phyloP scores from a whole-genome alignment of 2,329 filamentous ascomycete species.

The Hypoxylon sp. region DNA sequence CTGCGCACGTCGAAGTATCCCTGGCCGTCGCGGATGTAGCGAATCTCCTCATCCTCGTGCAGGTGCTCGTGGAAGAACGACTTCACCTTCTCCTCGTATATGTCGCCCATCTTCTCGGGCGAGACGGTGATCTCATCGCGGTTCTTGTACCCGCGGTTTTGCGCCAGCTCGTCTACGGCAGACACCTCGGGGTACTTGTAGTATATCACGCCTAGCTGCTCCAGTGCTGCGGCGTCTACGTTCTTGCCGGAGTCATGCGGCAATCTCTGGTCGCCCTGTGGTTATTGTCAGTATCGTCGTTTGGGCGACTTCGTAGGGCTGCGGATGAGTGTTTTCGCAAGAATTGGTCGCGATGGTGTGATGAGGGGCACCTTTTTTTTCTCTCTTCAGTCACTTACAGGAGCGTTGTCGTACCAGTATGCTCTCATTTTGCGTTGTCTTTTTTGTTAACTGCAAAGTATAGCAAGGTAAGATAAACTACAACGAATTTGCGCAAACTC shows the following conservation, averaged over 20 bases:
- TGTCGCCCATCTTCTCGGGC: slow-evolving; percentile 81
- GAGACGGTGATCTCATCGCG: slow-evolving; percentile 93
- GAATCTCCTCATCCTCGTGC: slow-evolving; percentile 98
- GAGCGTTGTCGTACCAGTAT: slow-evolving; percentile 65
- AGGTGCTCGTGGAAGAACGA: slow-evolving; percentile 94
- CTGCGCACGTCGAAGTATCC: slow-evolving; percentile 95
- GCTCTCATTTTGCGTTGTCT: slow-evolving; percentile 59
- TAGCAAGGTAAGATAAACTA: background rate
- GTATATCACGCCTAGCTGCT: slow-evolving; percentile 82
- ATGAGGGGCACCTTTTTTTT: slow-evolving; percentile 21
- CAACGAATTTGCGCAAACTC: background rate
- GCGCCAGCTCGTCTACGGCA: slow-evolving; percentile 77
- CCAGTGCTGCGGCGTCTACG: slow-evolving; percentile 72
- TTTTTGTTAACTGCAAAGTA: background rate
- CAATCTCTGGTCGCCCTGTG: slow-evolving; percentile 89
- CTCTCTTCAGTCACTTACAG: slow-evolving; percentile 53
- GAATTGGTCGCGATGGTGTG: slow-evolving; percentile 19
- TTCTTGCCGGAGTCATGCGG: slow-evolving; percentile 84
- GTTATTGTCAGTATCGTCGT: slow-evolving; percentile 22
- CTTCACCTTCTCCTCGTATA: slow-evolving; percentile 94
- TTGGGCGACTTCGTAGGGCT: background rate
- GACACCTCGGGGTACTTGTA: slow-evolving; percentile 70
- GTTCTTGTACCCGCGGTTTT: slow-evolving; percentile 86
- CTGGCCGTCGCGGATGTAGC: slow-evolving; percentile 87
- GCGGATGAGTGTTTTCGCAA: slow-evolving; percentile 11